Conservation (phyloP, 73 alveolate genomes). For the Blepharisma stoltei region DNA sequence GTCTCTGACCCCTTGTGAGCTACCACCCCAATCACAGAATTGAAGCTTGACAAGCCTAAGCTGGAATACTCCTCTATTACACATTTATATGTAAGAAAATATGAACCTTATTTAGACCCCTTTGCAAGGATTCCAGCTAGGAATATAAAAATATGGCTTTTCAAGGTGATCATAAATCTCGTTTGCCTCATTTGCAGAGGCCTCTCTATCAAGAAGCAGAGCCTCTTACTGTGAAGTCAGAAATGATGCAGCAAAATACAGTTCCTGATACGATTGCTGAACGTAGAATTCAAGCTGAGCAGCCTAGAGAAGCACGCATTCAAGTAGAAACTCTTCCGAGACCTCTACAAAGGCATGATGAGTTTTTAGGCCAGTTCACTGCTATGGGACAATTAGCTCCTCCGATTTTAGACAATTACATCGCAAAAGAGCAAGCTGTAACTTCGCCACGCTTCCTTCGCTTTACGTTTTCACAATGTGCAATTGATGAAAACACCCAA, state of each 20-base stretch:
- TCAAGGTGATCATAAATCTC: neutral
- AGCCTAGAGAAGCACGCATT: neutral
- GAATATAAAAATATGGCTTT: no score
- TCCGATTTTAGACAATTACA: neutral
- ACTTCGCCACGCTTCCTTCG: neutral
- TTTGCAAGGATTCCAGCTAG: no score
- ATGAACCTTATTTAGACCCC: no score
- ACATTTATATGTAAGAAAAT: constrained; percentile 29
- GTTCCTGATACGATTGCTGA: no score
- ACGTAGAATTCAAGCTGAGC: neutral
- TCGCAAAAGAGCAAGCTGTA: constrained; percentile 3
- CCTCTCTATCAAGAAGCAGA: neutral
- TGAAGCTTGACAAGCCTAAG: constrained; percentile 48
- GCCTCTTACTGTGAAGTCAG: neutral
- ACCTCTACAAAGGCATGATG: constrained; percentile 4
- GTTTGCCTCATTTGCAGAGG: neutral
- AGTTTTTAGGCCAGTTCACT: neutral
- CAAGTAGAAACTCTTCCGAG: constrained; percentile 6
- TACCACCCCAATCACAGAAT: constrained; percentile 73
- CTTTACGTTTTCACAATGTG: neutral
- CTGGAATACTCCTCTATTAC: constrained; percentile 58
- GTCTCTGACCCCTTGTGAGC: constrained; percentile 62
- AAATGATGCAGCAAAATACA: no score
- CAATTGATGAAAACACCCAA: neutral
- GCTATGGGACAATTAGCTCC: neutral